These are phyloP conservation scores for Talaromyces atroroseus DNA, from an alignment of 2,329 filamentous ascomycete species.

Conservation along the genomic window DNA sequence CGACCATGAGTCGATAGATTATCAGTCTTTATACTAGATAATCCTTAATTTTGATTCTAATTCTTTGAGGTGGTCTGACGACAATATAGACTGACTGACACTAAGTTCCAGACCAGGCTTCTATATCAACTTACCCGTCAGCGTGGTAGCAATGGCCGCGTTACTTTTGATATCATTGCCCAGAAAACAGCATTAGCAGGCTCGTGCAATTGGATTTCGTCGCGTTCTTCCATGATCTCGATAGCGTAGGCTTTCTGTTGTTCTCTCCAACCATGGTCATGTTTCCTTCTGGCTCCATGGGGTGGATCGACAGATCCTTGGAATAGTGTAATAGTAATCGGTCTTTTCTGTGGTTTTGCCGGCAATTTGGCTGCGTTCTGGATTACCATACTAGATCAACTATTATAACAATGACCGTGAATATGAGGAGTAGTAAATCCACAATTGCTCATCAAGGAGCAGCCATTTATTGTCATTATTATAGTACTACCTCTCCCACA, in stretches of 20 bases:
- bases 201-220: conserved; percentile 18
- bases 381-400: too few species aligned
- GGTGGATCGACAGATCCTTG: conserved; percentile 31
- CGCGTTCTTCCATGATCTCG: conserved; percentile 27
- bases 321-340: conserved; percentile 30
- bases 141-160: conserved; percentile 22
- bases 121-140: conserved; percentile 35
- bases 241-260: conserved; percentile 32
- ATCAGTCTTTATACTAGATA: not conserved
- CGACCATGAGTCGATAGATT: too few species aligned
- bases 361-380: conserved; percentile 28
- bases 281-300: conserved; percentile 35
- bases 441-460: too few species aligned
- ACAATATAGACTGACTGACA: not conserved
- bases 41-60: not conserved
- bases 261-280: conserved; percentile 29
- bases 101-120: conserved; percentile 22
- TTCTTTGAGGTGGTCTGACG: conserved; percentile 12
- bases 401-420: too few species aligned
- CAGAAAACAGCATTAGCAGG: conserved; percentile 19
- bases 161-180: conserved; percentile 26
- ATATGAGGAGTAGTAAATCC: too few species aligned
- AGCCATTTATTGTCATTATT: too few species aligned
- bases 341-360: conserved; percentile 27
- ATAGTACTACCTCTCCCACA: too few species aligned